Evolutionary conservation across 805 yeast genomes (phyloP).

Genomic region (Candida caryicola): DNA sequence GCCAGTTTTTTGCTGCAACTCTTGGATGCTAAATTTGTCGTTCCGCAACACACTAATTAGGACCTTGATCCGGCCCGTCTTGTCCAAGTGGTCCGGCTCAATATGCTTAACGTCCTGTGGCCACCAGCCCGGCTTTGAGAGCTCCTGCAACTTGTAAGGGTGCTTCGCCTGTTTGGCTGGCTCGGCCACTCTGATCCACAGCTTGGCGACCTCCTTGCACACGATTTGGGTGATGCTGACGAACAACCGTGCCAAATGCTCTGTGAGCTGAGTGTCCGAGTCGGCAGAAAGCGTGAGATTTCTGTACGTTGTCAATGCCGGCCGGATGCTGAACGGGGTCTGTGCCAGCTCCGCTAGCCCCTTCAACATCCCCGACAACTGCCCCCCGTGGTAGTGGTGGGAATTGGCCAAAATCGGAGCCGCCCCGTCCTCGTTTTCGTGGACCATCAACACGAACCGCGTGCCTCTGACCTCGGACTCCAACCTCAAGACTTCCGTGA

Average conservation of each 20-base stretch:
- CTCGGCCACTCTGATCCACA: constrained; percentile 64
- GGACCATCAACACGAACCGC: background rate
- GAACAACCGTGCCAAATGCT: constrained; percentile 10
- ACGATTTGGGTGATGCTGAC: constrained; percentile 20
- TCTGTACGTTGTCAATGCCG: background rate
- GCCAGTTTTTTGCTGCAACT: constrained; percentile 11
- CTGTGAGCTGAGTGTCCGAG: background rate
- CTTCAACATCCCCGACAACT: no score
- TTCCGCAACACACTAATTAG: constrained; percentile 40
- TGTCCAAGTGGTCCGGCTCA: constrained; percentile 73
- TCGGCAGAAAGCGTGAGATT: background rate
- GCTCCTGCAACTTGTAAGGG: constrained; percentile 58
- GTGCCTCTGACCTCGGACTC: background rate
- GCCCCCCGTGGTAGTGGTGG: no score
- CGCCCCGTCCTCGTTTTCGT: background rate
- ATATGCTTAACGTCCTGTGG: constrained; percentile 55
- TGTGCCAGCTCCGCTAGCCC: no score
- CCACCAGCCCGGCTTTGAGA: constrained; percentile 68
- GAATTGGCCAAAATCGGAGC: no score
- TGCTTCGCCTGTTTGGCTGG: constrained; percentile 61
- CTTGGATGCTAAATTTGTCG: constrained; percentile 12
- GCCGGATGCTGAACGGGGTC: no score
- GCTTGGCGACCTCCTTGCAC: constrained; percentile 62
- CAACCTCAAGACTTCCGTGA: background rate
- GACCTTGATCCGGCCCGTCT: constrained; percentile 51